These are phyloP conservation scores for Clitopilus passeckerianus DNA, from an alignment of 768 basidiomycete genomes.

Conservation along the genomic window DNA sequence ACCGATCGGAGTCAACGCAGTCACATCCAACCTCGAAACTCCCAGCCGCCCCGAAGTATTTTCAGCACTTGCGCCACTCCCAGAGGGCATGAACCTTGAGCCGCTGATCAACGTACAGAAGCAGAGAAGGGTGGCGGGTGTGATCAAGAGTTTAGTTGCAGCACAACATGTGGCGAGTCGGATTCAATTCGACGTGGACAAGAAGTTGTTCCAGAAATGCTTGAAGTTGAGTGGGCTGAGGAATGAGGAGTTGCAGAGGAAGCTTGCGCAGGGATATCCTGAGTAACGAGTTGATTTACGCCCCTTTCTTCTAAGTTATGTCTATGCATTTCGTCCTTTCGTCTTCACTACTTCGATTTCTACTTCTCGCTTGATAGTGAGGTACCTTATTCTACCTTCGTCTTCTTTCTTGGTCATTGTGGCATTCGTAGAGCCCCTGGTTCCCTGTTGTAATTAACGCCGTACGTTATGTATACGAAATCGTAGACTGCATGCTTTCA, in stretches of 20 bases:
- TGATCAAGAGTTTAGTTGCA: constrained; percentile 76
- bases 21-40: constrained; percentile 58
- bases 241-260: not conserved
- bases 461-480: not conserved
- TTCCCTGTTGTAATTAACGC: not conserved
- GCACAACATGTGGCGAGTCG: constrained; percentile 80
- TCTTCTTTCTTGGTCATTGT: not conserved
- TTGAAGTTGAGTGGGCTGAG: constrained; percentile 55
- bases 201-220: constrained; percentile 73
- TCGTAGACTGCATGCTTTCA: not conserved
- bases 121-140: constrained; percentile 74
- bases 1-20: constrained; percentile 58
- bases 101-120: constrained; percentile 89
- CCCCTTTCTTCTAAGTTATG: constrained; percentile 5
- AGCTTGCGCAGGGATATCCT: not conserved
- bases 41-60: constrained; percentile 80
- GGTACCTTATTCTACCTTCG: not conserved
- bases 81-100: constrained; percentile 74
- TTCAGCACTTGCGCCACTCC: constrained; percentile 63
- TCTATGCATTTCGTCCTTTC: constrained; percentile 7
- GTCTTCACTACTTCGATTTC: not conserved
- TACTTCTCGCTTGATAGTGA: not conserved
- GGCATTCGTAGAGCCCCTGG: not conserved
- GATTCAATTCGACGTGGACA: constrained; percentile 66
- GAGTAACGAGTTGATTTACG: not conserved